Conservation (phyloP, 2,329 filamentous ascomycete species). For the Cladophialophora psammophila region DNA sequence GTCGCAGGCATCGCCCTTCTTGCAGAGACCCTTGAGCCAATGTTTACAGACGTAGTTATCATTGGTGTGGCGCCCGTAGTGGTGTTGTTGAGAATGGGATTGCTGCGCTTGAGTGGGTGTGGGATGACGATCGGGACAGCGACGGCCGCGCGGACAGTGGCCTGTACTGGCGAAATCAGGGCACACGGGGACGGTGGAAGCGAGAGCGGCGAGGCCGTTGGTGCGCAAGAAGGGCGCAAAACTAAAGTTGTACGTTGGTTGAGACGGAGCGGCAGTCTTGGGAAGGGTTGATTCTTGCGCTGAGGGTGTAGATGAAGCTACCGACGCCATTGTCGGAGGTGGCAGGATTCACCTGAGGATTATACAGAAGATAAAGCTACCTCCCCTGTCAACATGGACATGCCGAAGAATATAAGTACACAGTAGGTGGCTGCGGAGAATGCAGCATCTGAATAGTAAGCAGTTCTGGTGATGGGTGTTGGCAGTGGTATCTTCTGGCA, state of each 20-base stretch:
- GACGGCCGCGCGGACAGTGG: slow-evolving; percentile 83
- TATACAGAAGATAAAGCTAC: not conserved
- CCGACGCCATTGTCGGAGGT: slow-evolving; percentile 28
- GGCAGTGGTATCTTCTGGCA: slow-evolving; percentile 16
- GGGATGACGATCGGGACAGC: slow-evolving; percentile 84
- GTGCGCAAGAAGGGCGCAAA: slow-evolving; percentile 85
- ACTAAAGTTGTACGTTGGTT: slow-evolving; percentile 71
- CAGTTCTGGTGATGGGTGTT: not conserved
- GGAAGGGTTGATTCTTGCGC: slow-evolving; percentile 1
- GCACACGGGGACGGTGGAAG: slow-evolving; percentile 80
- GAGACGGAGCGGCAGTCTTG: slow-evolving; percentile 44
- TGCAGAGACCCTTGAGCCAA: slow-evolving; percentile 95
- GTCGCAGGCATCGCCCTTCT: slow-evolving; percentile 96
- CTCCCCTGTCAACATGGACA: not conserved
- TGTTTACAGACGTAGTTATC: slow-evolving; percentile 90
- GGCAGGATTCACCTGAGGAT: not conserved
- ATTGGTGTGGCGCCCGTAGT: slow-evolving; percentile 39
- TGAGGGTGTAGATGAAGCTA: slow-evolving; percentile 22
- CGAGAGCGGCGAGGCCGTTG: slow-evolving; percentile 84
- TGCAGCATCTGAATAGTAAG: slow-evolving; percentile 2
- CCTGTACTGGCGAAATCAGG: slow-evolving; percentile 79
- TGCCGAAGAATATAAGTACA: not conserved
- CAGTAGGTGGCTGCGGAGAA: not conserved
- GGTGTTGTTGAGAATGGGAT: slow-evolving; percentile 44
- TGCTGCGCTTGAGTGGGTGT: slow-evolving; percentile 54